Percentiles rank a stretch among this genome's conserved stretches.
phyloP scores from a whole-genome alignment of 2,329 filamentous ascomycete genomes.

The Hymenoscyphus salicellus region DNA sequence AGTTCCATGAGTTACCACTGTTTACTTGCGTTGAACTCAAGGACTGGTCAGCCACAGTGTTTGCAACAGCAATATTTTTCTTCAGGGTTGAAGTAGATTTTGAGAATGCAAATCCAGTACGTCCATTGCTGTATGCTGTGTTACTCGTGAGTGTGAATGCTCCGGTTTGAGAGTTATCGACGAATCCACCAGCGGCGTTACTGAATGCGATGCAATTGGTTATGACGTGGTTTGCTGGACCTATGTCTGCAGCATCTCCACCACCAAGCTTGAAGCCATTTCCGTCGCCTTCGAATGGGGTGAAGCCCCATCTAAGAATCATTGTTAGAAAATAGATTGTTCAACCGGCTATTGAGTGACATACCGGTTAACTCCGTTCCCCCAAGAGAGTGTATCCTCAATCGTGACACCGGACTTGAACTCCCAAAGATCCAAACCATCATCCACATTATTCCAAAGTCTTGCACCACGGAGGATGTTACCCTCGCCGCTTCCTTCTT shows the following conservation, averaged over 20 bases:
- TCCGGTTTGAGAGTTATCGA: conserved; percentile 45
- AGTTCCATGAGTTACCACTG: conserved; percentile 45
- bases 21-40: conserved; percentile 27
- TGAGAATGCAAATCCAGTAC: conserved; percentile 41
- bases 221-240: conserved; percentile 43
- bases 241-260: conserved; percentile 36
- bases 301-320: conserved; percentile 41
- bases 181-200: conserved; percentile 46
- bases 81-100: conserved; percentile 38
- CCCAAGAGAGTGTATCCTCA: conserved; percentile 45
- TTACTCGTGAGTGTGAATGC: conserved; percentile 42
- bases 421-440: conserved; percentile 45
- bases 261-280: conserved; percentile 47
- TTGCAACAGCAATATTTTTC: conserved; percentile 41
- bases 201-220: conserved; percentile 45
- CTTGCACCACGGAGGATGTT: conserved; percentile 46
- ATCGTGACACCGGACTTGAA: conserved; percentile 45
- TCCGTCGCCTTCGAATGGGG: conserved; percentile 44
- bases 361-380: conserved; percentile 43
- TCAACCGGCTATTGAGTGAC: not conserved
- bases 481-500: conserved; percentile 46
- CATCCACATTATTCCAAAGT: conserved; percentile 51
- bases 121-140: conserved; percentile 47
- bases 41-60: conserved; percentile 32
- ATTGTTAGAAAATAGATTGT: not conserved